These are phyloP conservation scores for Roridomyces roridus DNA, from an alignment of 768 basidiomycete genomes.

Conservation along the genomic window DNA sequence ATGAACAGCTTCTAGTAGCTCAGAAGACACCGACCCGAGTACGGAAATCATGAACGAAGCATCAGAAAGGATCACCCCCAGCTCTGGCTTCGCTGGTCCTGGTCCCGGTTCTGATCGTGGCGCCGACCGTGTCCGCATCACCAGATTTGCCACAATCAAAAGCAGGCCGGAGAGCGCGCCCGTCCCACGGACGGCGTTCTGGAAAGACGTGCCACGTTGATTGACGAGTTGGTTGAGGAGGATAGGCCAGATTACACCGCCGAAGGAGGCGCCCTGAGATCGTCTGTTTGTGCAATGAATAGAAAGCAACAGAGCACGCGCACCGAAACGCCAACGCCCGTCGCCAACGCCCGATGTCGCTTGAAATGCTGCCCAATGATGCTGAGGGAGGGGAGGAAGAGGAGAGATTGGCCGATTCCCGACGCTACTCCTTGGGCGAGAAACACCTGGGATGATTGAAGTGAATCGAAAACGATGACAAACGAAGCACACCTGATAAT, in stretches of 20 bases:
- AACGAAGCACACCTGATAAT: conserved; percentile 9
- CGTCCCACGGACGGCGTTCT: conserved; percentile 10
- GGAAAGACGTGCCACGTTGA: conserved; percentile 11
- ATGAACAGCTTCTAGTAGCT: conserved; percentile 5
- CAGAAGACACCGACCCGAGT: conserved; percentile 3
- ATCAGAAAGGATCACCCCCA: conserved; percentile 21
- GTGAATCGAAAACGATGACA: neutral
- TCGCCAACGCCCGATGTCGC: conserved; percentile 13
- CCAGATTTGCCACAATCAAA: conserved; percentile 8
- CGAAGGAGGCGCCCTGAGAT: conserved; percentile 16
- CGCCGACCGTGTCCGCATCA: conserved; percentile 12
- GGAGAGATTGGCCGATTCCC: conserved; percentile 15
- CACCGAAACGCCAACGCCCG: conserved; percentile 17
- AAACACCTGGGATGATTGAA: conserved; percentile 9
- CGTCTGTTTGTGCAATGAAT: neutral
- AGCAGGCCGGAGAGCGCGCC: conserved; percentile 10
- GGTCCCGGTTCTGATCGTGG: conserved; percentile 5
- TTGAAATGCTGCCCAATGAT: conserved; percentile 20
- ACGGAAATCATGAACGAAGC: conserved; percentile 21
- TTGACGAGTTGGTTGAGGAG: conserved; percentile 15
- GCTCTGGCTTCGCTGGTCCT: conserved; percentile 7
- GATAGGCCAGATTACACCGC: conserved; percentile 19
- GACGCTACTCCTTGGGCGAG: conserved; percentile 15
- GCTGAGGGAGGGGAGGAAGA: conserved; percentile 17
- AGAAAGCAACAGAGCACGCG: no score